Evolutionary conservation across 305 asterid genomes (phyloP).

Genomic region (Nicotiana rustica): DNA sequence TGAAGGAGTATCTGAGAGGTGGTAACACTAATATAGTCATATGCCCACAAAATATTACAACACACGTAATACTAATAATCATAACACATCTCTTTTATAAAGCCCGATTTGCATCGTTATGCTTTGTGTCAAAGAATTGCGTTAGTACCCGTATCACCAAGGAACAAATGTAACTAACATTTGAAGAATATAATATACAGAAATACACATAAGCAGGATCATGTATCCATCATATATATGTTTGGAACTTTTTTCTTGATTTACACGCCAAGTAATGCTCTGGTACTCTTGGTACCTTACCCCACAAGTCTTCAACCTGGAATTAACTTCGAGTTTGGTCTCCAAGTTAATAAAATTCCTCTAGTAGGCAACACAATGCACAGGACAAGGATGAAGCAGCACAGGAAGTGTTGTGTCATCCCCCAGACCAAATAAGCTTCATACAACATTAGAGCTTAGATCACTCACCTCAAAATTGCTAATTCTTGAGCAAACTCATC

Average conservation of each 20-base stretch:
- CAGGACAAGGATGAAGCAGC: neutral
- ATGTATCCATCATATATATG: neutral
- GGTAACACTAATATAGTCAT: neutral
- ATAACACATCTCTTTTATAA: neutral
- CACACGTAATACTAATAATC: neutral
- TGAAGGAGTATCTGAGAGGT: conserved; percentile 19
- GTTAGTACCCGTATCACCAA: no score
- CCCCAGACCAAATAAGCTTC: conserved; percentile 25
- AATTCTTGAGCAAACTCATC: conserved; percentile 85
- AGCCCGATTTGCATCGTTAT: no score
- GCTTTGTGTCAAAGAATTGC: no score
- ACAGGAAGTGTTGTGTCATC: neutral
- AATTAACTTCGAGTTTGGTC: neutral
- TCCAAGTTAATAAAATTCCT: conserved; percentile 12
- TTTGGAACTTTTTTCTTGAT: conserved; percentile 22
- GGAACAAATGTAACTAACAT: no score
- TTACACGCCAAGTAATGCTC: conserved; percentile 9
- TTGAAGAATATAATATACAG: no score
- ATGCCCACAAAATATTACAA: conserved; percentile 7
- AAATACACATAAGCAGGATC: conserved; percentile 20
- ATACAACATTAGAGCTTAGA: conserved; percentile 31
- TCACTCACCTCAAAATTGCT: conserved; percentile 71
- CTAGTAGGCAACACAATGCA: conserved; percentile 20
- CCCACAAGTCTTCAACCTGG: conserved; percentile 16
- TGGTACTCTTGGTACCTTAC: neutral